Evolutionary conservation across 495 filamentous ascomycete species (phyloP).

Genomic region (Talaromyces borbonicus): DNA sequence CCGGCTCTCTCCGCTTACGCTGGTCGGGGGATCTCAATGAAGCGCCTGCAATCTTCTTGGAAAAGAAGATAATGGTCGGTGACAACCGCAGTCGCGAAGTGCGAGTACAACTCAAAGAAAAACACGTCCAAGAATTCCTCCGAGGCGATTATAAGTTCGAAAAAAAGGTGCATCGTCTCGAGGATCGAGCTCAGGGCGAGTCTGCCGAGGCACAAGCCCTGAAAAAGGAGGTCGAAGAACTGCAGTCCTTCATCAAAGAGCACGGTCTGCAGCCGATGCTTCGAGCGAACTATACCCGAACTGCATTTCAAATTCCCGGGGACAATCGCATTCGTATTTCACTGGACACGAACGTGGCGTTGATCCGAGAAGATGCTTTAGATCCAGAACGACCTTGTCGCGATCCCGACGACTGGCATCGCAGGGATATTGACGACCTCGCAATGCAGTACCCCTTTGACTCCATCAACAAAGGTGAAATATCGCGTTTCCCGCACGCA

Average conservation of each 20-base stretch:
- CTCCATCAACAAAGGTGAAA: conserved; percentile 78
- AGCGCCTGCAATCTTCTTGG: conserved; percentile 68
- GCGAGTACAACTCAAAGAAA: conserved; percentile 78
- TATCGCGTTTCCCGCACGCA: conserved; percentile 83
- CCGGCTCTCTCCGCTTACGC: conserved; percentile 73
- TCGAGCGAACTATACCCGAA: conserved; percentile 86
- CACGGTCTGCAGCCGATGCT: conserved; percentile 74
- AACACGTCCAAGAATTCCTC: conserved; percentile 85
- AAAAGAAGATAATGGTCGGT: conserved; percentile 78
- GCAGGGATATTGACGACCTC: conserved; percentile 73
- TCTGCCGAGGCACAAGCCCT: conserved; percentile 46
- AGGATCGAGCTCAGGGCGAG: conserved; percentile 55
- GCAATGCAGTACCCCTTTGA: conserved; percentile 81
- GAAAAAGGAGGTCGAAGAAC: conserved; percentile 59
- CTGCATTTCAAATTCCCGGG: conserved; percentile 91
- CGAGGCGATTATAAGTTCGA: conserved; percentile 85
- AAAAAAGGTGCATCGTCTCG: conserved; percentile 74
- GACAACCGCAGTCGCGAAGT: conserved; percentile 65
- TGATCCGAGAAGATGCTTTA: conserved; percentile 86
- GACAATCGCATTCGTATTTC: conserved; percentile 86
- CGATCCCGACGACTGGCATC: conserved; percentile 82
- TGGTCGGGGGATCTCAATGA: conserved; percentile 84
- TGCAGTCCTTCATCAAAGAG: conserved; percentile 72
- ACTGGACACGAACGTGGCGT: conserved; percentile 82
- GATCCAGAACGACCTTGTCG: conserved; percentile 79